phyloP scores from a whole-genome alignment of 208 protist genomes.

The Trichomonas tenax region DNA sequence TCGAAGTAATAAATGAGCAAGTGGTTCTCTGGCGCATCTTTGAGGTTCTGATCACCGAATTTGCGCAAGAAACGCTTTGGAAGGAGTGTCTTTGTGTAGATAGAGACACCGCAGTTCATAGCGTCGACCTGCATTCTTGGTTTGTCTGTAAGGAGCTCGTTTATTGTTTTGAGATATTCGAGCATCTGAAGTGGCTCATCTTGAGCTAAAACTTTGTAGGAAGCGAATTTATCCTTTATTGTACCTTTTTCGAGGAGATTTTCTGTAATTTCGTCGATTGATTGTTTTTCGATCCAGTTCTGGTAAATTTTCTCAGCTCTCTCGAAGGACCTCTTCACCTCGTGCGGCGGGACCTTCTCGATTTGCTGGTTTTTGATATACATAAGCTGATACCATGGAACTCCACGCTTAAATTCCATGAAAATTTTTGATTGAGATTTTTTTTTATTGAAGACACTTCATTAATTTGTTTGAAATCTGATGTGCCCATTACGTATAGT shows the following conservation, averaged over 20 bases:
- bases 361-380: background rate
- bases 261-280: background rate
- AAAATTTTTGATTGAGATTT: background rate
- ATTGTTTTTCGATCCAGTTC: background rate
- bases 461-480: too few species aligned
- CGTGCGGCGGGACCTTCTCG: background rate
- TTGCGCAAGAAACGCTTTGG: background rate
- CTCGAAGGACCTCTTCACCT: background rate
- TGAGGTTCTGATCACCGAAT: background rate
- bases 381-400: background rate
- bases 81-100: background rate
- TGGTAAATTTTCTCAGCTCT: background rate
- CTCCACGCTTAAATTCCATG: background rate
- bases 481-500: too few species aligned
- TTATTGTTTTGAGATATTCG: background rate
- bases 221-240: background rate
- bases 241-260: background rate
- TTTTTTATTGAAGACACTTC: background rate
- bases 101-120: background rate
- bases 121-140: background rate
- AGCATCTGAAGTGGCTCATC: background rate
- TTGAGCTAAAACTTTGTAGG: slow-evolving; percentile 1
- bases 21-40: background rate
- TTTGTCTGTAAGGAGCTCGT: background rate
- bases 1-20: background rate